Evolutionary conservation across 768 basidiomycete species (phyloP).

Genomic region (Solioccasus polychromus): DNA sequence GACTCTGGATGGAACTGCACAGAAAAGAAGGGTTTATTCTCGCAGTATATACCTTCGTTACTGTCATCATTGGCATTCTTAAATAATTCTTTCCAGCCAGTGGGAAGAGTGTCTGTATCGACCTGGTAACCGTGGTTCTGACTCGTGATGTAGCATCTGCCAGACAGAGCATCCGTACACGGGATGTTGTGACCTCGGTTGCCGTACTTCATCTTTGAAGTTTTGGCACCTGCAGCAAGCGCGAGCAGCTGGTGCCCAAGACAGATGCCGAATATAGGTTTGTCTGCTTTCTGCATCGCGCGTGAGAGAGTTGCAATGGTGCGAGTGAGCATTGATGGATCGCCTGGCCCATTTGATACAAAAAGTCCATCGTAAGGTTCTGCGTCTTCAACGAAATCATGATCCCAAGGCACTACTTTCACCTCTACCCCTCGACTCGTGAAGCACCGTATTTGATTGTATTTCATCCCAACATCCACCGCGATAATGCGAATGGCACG

Average conservation of each 20-base stretch:
- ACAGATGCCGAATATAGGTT: constrained; percentile 97
- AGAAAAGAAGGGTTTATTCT: constrained; percentile 93
- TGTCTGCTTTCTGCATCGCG: constrained; percentile 69
- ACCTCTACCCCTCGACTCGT: constrained; percentile 87
- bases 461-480: constrained; percentile 99
- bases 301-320: constrained; percentile 69
- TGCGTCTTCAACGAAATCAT: constrained; percentile 76
- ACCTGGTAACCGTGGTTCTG: constrained; percentile 99
- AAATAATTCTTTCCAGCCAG: constrained; percentile 93
- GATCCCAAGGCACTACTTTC: constrained; percentile 97
- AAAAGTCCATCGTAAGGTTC: constrained; percentile 94
- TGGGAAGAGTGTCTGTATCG: constrained; percentile 70
- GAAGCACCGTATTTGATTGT: constrained; percentile 98
- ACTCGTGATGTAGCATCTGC: constrained; percentile 97
- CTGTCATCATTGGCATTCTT: constrained; percentile 95
- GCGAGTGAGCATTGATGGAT: constrained; percentile 77
- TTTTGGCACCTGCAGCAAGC: constrained; percentile 88
- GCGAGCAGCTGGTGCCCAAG: constrained; percentile 97
- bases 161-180: constrained; percentile 89
- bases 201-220: constrained; percentile 99
- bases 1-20: constrained; percentile 99
- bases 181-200: constrained; percentile 99
- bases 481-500: constrained; percentile 82
- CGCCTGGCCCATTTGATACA: constrained; percentile 96
- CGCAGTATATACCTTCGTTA: constrained; percentile 96